Base-by-base conservation (phyloP, 2,329 filamentous ascomycete genomes). In the Knufia fluminis region DNA sequence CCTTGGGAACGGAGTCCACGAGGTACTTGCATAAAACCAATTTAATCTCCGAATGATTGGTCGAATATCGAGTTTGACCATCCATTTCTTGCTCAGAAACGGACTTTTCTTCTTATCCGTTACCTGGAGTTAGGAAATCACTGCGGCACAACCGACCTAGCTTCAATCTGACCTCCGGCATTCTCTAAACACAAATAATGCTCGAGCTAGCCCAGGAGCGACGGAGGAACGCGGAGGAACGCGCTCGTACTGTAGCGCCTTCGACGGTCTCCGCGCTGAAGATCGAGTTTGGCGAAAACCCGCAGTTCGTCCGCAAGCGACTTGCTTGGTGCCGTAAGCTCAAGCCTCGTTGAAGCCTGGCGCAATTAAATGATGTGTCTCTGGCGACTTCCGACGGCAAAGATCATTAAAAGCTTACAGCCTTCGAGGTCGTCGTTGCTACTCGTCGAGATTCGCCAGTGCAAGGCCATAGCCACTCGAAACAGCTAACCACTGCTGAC, bases 261-360 rank as follows among this genome's bases (percentile, higher is more conserved):
- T 14, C 16, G 23, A 39, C 32, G 9, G 35, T 24, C n/a, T 16
- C 33, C 35, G 10, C 22, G 22, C 6, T 28, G 32, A 22, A 26
- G 33, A 33, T 45, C 33, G 26, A 26, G 32, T 48, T 48, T 40
- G 45, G n/a, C 35, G 45, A 48, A 17, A 31, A 20, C 28, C 33
- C 32, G 22, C 22, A 32, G 35, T 38, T 48, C 35, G 33, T 40
- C 31, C 45, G 42, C 22, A 19, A 45, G 19, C 42, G 42, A 45
- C 33, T 12, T 10, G 28, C 16, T 33, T 33, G 24, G 17, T 35
- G 16, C 35, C 28, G 31, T n/a, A 46, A 16, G 32, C 6, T 17
- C 19, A 46, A 14, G 43, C 16, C 17, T 36, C 43, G 23, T 43
- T 3, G 14, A 17, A 26, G 19, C 22, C 40, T 36, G 24, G 40